phyloP scores from a whole-genome alignment of 345 rosid genomes.

The Citrus inodora region DNA sequence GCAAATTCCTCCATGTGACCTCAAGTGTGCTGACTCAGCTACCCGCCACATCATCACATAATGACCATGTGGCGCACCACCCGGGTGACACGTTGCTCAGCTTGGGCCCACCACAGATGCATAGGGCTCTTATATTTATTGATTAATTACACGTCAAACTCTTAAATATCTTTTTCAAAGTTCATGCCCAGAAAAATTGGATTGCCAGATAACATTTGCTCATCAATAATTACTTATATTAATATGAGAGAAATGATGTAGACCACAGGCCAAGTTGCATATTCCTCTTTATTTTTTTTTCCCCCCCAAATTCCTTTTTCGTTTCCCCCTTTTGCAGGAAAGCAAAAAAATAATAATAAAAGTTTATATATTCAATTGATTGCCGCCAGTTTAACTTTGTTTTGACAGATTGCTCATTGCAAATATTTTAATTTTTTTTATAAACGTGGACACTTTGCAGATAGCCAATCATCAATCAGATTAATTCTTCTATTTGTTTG shows the following conservation, averaged over 20 bases:
- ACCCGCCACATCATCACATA: background rate
- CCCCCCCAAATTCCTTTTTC: background rate
- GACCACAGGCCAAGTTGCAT: background rate
- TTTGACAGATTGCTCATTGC: background rate
- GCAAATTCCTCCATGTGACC: background rate
- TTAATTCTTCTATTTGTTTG: background rate
- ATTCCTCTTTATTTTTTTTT: background rate
- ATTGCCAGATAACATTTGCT: constrained; percentile 9
- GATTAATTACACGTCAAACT: background rate
- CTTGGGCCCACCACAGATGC: background rate
- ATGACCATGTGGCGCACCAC: background rate
- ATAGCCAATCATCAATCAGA: background rate
- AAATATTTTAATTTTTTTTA: too few species aligned
- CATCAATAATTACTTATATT: background rate
- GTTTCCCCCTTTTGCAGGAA: background rate
- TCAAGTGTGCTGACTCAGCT: background rate
- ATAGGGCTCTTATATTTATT: background rate
- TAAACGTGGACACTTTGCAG: too few species aligned
- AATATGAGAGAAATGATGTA: background rate
- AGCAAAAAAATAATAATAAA: background rate
- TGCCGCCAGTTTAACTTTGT: background rate
- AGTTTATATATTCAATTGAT: background rate
- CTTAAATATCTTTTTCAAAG: background rate
- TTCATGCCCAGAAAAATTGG: background rate
- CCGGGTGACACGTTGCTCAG: background rate